A percentile compares a stretch with the other conserved stretches of the same genome.
Conservation (phyloP, 352 stramenopile species). For the Globisporangium yorkense region DNA sequence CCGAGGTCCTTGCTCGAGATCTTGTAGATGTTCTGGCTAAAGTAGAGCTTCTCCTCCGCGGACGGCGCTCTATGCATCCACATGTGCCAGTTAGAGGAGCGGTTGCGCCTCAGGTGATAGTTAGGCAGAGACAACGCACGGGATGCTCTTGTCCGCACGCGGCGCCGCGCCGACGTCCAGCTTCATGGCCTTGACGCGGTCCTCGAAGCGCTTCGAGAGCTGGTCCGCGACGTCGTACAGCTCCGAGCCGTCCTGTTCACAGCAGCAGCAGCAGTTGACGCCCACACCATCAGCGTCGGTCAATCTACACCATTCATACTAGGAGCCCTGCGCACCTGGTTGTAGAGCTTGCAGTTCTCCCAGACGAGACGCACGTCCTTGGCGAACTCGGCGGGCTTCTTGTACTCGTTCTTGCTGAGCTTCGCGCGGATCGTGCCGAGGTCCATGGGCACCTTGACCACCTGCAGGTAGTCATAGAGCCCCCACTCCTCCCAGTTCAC, state of each 20-base stretch:
- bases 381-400: conserved; percentile 77
- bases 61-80: conserved; percentile 43
- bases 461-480: conserved; percentile 88
- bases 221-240: conserved; percentile 81
- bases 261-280: background rate
- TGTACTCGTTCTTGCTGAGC: conserved; percentile 79
- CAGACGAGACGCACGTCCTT: conserved; percentile 81
- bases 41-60: conserved; percentile 77
- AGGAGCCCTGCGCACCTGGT: conserved; percentile 26
- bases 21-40: conserved; percentile 90
- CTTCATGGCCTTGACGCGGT: conserved; percentile 79
- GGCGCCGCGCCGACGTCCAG: conserved; percentile 62
- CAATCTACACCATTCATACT: no score
- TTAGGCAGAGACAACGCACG: conserved; percentile 23
- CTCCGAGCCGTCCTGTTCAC: conserved; percentile 74
- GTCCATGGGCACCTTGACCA: conserved; percentile 91
- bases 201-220: conserved; percentile 85
- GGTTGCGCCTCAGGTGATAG: background rate
- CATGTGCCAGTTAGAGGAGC: conserved; percentile 1
- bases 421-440: conserved; percentile 83
- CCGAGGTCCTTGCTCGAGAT: conserved; percentile 64
- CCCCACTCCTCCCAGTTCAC: conserved; percentile 89
- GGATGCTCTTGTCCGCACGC: conserved; percentile 59
- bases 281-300: background rate
- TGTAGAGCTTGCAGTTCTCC: conserved; percentile 87